Base-by-base conservation (phyloP, 352 stramenopile species). In the Globisporangium irregulare region DNA sequence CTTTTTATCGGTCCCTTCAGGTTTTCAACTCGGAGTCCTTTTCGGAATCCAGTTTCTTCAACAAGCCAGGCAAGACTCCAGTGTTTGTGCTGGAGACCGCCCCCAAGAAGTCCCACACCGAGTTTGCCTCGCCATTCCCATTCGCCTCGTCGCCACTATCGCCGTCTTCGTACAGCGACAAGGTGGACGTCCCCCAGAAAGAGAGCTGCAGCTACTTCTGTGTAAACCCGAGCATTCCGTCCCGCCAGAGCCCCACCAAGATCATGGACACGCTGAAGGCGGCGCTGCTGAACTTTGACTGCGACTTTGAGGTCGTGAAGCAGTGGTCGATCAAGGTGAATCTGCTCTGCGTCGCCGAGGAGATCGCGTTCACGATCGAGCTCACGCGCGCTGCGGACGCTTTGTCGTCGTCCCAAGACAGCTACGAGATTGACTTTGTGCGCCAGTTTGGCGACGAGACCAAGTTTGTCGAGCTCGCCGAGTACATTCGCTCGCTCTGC, bases 271-370 rank as follows among this genome's bases (percentile, higher is more conserved):
- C 74, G 36, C 58, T 92, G 22, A 62, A 78, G 63, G 43, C 66
- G 4, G 76, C 76, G n/a, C 64, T 82, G 12, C 27, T 62, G 4
- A 67, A 69, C 10, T 72, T 90, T n/a, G 72, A 78, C 51, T 89
- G 81, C 59, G 71, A 73, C 4, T 71, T 83, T 24, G 62, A 77
- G 1, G 57, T 74, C 14, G 64, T 78, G 55, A 71, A 75, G 59
- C 60, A 64, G 5, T 91, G 80, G 81, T 76, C 76, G 8, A 64
- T 91, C 12, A 64, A 74, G 24, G 85, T 81, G 22, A 73, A 68
- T 59, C 87, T 81, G 73, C 65, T 93, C 10, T 83, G 84, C 61
- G 83, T 92, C 14, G 85, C 81, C 1, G 83, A 93, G 59, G 77
- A 89, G 66, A 78, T 93, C n/a, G 67, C 60, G 18, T 89, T 93